Conservation (phyloP, 345 rosid species). For the rapeseed (Brassica napus) region Da-Ae NC_063445.1:10860001-10860500, state of each 20-base stretch:
- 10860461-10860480: too few species aligned
- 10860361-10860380: too few species aligned
- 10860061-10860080: background rate
- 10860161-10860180: background rate
- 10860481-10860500: too few species aligned
- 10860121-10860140: slow-evolving; percentile 6
- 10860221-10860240: background rate
- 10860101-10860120: background rate
- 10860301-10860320: too few species aligned
- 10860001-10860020: slow-evolving; percentile 15
- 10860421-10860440: too few species aligned
- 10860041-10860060: background rate
- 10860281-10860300: background rate
- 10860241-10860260: background rate
- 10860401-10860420: too few species aligned
- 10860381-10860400: too few species aligned
- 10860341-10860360: too few species aligned
- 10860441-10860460: too few species aligned
- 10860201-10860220: background rate
- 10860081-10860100: background rate
- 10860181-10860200: background rate
- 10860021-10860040: background rate
- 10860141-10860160: background rate
- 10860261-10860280: background rate
- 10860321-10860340: too few species aligned